Evolutionary conservation across 2,329 filamentous ascomycete genomes (phyloP).

Genomic region (Botryotinia convoluta): DNA sequence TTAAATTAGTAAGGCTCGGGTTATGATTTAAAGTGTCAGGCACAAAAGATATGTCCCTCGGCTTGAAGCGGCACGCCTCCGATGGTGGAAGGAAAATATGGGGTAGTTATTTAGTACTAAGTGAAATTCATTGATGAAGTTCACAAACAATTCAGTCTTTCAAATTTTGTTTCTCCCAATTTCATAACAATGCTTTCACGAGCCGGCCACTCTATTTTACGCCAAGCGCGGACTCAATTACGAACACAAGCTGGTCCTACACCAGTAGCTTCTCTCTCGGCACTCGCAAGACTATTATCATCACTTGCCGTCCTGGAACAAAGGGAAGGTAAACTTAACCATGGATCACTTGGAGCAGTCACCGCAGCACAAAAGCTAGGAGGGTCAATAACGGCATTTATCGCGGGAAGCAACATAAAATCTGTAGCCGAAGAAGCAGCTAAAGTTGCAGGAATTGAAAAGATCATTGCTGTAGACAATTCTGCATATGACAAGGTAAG

Average conservation of each 20-base stretch:
- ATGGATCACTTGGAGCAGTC: conserved; percentile 78
- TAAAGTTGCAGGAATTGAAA: conserved; percentile 86
- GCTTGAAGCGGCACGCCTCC: conserved; percentile 16
- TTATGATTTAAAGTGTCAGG: not conserved
- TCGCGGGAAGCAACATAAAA: conserved; percentile 79
- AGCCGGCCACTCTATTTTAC: conserved; percentile 32
- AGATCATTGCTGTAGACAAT: conserved; percentile 86
- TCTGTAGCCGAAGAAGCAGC: conserved; percentile 76
- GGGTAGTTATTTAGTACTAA: conserved; percentile 2
- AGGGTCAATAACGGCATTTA: conserved; percentile 79
- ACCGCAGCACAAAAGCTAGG: conserved; percentile 85
- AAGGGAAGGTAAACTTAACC: conserved; percentile 80
- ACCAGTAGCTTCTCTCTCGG: conserved; percentile 45
- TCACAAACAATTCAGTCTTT: conserved; percentile 19
- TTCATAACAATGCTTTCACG: conserved; percentile 37
- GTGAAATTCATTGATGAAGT: conserved; percentile 8
- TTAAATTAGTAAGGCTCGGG: not conserved
- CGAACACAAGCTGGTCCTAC: conserved; percentile 40
- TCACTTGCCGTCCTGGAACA: conserved; percentile 92
- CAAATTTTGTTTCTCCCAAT: conserved; percentile 14
- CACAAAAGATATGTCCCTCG: conserved; percentile 8
- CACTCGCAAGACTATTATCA: conserved; percentile 70
- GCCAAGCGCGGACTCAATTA: conserved; percentile 43
- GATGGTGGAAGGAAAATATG: conserved; percentile 14
- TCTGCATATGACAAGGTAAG: conserved; percentile 84